Evolutionary conservation across 2,329 filamentous ascomycete species (phyloP).

Genomic region (Nothophaeocryptopus gaeumannii): DNA sequence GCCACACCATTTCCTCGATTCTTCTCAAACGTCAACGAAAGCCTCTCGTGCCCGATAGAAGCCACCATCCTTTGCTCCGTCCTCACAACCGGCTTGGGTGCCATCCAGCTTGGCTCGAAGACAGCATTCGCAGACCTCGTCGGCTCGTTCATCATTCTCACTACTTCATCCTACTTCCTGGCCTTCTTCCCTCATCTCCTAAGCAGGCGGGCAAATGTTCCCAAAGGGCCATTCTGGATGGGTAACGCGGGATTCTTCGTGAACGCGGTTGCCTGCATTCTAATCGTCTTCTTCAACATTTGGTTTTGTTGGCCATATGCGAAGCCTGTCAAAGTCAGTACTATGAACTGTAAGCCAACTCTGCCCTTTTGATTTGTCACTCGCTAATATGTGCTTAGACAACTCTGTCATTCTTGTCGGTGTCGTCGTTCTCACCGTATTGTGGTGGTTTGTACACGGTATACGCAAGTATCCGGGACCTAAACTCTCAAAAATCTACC

Average conservation of each 20-base stretch:
- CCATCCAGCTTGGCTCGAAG: constrained; percentile 33
- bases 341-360: constrained; percentile 40
- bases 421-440: constrained; percentile 44
- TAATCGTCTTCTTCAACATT: constrained; percentile 38
- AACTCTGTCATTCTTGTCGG: constrained; percentile 56
- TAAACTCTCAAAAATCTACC: constrained; percentile 48
- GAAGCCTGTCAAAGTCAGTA: constrained; percentile 27
- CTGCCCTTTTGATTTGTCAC: constrained; percentile 35
- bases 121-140: constrained; percentile 38
- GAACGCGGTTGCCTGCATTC: constrained; percentile 33
- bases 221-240: constrained; percentile 37
- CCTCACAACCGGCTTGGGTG: constrained; percentile 46
- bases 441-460: constrained; percentile 54
- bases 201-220: constrained; percentile 32
- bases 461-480: constrained; percentile 51
- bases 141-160: constrained; percentile 38
- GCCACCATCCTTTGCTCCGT: constrained; percentile 56
- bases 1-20: constrained; percentile 57
- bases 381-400: constrained; percentile 42
- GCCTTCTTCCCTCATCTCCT: constrained; percentile 38
- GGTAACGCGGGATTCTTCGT: constrained; percentile 32
- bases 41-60: constrained; percentile 58
- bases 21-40: constrained; percentile 54
- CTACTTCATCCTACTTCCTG: constrained; percentile 35
- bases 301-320: constrained; percentile 38